Base-by-base conservation (phyloP, 495 filamentous ascomycete genomes). In the Xylona heveae region DNA sequence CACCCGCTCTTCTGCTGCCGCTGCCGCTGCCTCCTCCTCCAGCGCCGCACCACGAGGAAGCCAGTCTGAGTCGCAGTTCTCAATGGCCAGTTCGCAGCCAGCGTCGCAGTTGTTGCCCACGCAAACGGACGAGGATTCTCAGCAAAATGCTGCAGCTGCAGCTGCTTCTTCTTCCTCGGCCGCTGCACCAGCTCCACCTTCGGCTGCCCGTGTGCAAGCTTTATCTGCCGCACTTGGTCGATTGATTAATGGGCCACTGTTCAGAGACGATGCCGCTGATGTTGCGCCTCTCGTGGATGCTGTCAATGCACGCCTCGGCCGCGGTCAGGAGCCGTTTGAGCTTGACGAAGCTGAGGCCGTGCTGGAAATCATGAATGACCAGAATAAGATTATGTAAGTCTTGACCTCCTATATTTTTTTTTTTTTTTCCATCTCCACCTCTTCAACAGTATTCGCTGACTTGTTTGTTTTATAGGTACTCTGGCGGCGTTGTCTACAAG, bases 311-410 rank as follows among this genome's bases (percentile, higher is more conserved):
- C 63, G 66, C 34, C 44, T 93, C 16, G 61, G 62, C 0, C 37
- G 46, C n/a, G 61, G 52, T 20, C 57, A 51, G 38, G 48, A 34
- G 44, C 43, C 21, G 54, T 95, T 93, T 57, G 62, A 55, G 22
- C 59, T 61, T 18, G 51, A 55, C 1, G 90, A 97, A 55, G 83
- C 78, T 2, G 52, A 77, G 32, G 57, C 66, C 50, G 85, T 80
- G 31, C 50, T 97, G 43, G 61, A 63, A 49, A 66, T 55, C 45
- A 75, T 97, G 79, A 73, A 77, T 36, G 71, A 74, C 27, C 57
- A 61, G 49, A 94, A 94, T 46, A 68, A 79, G 56, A 71, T 97
- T 51, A 95, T 95, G 90, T 92, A 54, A 71, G 78, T 74, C 7
- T 16, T 27, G 3, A n/a, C 12, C 9, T 19, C 24, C 8, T 15